Conservation (phyloP, 2,329 filamentous ascomycete genomes). For the Sclerotiophoma versabilis region DNA sequence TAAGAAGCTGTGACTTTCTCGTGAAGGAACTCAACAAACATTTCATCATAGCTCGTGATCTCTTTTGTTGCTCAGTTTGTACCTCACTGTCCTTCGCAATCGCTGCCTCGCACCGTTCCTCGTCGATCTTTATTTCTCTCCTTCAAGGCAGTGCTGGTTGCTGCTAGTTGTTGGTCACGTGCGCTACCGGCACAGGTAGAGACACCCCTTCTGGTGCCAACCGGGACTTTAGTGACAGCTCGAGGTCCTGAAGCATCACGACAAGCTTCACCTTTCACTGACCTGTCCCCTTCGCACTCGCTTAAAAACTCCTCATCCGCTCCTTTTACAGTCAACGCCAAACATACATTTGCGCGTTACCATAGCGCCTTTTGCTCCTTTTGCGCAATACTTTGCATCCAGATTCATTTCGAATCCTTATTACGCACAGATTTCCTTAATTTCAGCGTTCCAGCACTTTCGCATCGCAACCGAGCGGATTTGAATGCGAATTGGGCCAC, state of each 20-base stretch:
- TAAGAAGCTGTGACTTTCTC: background rate
- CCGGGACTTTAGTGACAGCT: background rate
- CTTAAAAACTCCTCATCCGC: background rate
- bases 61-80: background rate
- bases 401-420: background rate
- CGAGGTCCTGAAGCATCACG: background rate
- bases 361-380: background rate
- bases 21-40: background rate
- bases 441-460: background rate
- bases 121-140: background rate
- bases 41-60: background rate
- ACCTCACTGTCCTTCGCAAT: background rate
- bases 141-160: background rate
- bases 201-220: too few relatives aligned
- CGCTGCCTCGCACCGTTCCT: background rate
- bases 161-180: background rate
- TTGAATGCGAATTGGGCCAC: background rate
- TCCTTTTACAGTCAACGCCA: background rate
- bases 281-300: background rate
- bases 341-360: background rate
- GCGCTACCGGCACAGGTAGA: background rate
- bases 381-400: background rate
- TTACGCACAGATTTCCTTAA: background rate
- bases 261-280: slow-evolving; percentile 2
- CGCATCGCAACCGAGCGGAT: background rate